Conservation (phyloP, 1,284 basidiomycete species). For the Meira miltonrushii region DNA sequence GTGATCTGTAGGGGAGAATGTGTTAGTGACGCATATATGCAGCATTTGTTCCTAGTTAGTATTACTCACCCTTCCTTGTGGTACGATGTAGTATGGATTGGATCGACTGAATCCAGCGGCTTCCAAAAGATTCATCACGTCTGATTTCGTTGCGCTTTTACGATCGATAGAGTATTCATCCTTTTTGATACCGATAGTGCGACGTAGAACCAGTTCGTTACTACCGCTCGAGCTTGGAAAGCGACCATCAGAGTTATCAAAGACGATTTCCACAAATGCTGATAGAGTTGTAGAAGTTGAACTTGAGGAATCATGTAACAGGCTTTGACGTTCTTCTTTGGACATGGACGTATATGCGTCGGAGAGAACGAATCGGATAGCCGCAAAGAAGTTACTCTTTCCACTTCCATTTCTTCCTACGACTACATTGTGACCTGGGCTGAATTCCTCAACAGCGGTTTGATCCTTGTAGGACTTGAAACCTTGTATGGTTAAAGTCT, state of each 20-base stretch:
- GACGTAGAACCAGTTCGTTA: constrained; percentile 42
- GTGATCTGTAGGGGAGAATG: constrained; percentile 66
- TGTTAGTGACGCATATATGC: neutral
- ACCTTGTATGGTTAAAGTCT: constrained; percentile 57
- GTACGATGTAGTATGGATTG: constrained; percentile 98
- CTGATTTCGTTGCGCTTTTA: constrained; percentile 90
- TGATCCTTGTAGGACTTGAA: constrained; percentile 86
- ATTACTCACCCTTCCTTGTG: constrained; percentile 80
- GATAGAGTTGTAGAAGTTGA: constrained; percentile 76
- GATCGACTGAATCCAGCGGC: constrained; percentile 87
- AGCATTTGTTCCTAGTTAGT: too few species aligned
- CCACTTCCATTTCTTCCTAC: constrained; percentile 53
- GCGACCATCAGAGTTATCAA: constrained; percentile 63
- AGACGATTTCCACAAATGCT: constrained; percentile 69
- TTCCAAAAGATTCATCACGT: constrained; percentile 67
- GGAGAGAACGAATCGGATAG: constrained; percentile 92
- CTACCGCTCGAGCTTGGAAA: constrained; percentile 57
- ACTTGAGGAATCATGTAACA: constrained; percentile 87
- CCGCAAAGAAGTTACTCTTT: constrained; percentile 53
- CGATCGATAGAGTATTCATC: constrained; percentile 97
- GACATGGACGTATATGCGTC: constrained; percentile 96
- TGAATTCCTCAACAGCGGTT: constrained; percentile 59
- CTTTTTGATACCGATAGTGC: constrained; percentile 93
- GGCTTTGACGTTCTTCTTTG: constrained; percentile 81
- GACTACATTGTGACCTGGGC: constrained; percentile 50